Conservation (phyloP, 2,329 filamentous ascomycete species). For the Xylaria sp. region DNA sequence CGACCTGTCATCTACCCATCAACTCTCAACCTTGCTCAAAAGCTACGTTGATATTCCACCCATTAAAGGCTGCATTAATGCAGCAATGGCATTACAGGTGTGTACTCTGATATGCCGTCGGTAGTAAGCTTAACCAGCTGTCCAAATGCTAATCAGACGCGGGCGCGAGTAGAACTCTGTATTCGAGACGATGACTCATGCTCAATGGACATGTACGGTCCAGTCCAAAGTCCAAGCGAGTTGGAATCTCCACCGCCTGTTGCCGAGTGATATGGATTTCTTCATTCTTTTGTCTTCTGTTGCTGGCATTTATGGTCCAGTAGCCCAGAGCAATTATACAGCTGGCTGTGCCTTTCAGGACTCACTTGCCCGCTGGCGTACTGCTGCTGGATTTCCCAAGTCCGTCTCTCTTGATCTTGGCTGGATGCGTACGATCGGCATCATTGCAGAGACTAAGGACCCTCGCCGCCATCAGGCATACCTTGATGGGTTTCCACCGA, state of each 20-base stretch:
- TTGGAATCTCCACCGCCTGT: neutral
- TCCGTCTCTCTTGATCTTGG: slow-evolving; percentile 7
- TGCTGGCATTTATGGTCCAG: neutral
- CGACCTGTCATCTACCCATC: neutral
- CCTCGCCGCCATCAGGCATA: neutral
- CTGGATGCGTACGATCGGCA: slow-evolving; percentile 10
- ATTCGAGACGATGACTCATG: neutral
- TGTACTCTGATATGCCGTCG: neutral
- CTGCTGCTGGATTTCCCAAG: neutral
- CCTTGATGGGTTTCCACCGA: no score
- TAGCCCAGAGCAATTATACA: slow-evolving; percentile 4
- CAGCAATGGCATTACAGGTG: slow-evolving; percentile 41
- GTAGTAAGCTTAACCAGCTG: no score
- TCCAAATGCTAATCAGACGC: neutral
- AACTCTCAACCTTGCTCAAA: slow-evolving; percentile 1
- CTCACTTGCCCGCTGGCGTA: neutral
- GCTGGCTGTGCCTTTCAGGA: slow-evolving; percentile 1
- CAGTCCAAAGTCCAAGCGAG: neutral
- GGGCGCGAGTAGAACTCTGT: neutral
- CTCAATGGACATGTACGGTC: slow-evolving; percentile 21
- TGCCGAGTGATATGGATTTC: neutral
- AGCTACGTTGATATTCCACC: slow-evolving; percentile 1
- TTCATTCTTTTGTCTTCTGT: slow-evolving; percentile 2
- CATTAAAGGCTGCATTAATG: slow-evolving; percentile 12
- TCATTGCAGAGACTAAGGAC: slow-evolving; percentile 9